Percentiles rank a stretch among this genome's conserved stretches.
phyloP scores from a whole-genome alignment of 192 early-diverging fungal species.

The Jimgerdemannia flammicorona region DNA sequence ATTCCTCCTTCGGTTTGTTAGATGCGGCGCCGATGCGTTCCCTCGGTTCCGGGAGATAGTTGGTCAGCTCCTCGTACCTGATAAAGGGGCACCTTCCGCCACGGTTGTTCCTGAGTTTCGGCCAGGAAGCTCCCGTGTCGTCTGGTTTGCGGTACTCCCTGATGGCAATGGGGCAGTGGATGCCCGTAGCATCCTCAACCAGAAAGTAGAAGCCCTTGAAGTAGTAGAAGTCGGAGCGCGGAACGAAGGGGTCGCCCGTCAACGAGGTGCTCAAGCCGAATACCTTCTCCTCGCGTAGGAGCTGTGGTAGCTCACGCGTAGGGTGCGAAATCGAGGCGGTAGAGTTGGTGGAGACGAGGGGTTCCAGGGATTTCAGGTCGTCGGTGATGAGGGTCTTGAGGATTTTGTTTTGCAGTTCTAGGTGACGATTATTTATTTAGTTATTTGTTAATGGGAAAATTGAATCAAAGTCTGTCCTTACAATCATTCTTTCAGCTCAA shows the following conservation, averaged over 20 bases:
- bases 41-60: not conserved
- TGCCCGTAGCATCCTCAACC: conserved; percentile 15
- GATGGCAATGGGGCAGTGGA: conserved; percentile 9
- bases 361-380: not conserved
- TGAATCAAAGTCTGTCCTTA: not conserved
- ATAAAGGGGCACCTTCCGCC: not conserved
- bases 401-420: not conserved
- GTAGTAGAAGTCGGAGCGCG: conserved; percentile 13
- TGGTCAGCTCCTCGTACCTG: not conserved
- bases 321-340: not conserved
- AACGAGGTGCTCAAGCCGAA: conserved; percentile 10
- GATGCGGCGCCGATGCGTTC: too few relatives aligned
- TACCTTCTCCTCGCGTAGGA: conserved; percentile 14
- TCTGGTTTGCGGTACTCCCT: conserved; percentile 2
- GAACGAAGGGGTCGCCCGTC: not conserved
- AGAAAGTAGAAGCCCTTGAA: conserved; percentile 13
- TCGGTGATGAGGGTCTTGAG: not conserved
- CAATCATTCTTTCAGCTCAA: too few relatives aligned
- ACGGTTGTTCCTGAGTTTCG: not conserved
- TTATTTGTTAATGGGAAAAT: not conserved
- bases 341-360: not conserved
- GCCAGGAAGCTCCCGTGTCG: not conserved
- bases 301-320: not conserved
- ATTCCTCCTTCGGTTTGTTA: too few relatives aligned
- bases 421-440: not conserved